Percentiles rank a stretch among this genome's conserved stretches.
Evolutionary conservation across 805 yeast species (phyloP).

Genomic region (Wickerhamiella sergipiensis): DNA sequence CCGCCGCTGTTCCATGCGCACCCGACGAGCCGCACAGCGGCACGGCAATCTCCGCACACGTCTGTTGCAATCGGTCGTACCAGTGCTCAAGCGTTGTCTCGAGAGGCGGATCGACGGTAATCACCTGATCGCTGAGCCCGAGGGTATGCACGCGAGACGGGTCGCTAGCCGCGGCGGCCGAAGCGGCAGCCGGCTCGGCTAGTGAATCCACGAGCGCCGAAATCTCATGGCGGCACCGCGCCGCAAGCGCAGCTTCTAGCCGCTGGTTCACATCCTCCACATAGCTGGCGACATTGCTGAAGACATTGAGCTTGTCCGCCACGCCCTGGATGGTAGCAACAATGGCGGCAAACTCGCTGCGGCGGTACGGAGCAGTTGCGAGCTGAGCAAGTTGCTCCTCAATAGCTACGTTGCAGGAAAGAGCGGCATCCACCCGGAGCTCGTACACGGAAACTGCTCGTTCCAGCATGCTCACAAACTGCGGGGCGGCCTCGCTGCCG

Average conservation of each 20-base stretch:
- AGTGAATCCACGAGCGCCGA: background rate
- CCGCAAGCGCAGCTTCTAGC: background rate
- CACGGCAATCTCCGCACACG: background rate
- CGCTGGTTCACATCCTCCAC: background rate
- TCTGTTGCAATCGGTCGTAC: background rate
- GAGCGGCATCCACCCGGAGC: slow-evolving; percentile 8
- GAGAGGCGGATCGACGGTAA: slow-evolving; percentile 31
- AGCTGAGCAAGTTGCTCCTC: slow-evolving; percentile 17
- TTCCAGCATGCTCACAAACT: background rate
- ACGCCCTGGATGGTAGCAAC: slow-evolving; percentile 25
- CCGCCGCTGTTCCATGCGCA: too few species aligned
- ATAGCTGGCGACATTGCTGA: background rate
- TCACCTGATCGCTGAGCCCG: slow-evolving; percentile 25
- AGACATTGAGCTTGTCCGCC: slow-evolving; percentile 18
- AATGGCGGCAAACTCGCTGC: slow-evolving; percentile 9
- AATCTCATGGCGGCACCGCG: background rate
- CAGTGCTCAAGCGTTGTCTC: slow-evolving; percentile 7
- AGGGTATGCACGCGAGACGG: slow-evolving; percentile 25
- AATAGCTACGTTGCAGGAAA: slow-evolving; percentile 21
- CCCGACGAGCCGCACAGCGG: background rate
- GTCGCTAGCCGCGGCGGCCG: too few species aligned
- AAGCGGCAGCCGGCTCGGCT: background rate
- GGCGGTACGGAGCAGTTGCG: slow-evolving; percentile 19
- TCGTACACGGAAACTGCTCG: background rate
- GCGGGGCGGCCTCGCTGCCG: background rate